A percentile compares a stretch with the other conserved stretches of the same genome.
Conservation (phyloP, 164 flowering plant genomes). For the Sextonia rubra region DNA sequence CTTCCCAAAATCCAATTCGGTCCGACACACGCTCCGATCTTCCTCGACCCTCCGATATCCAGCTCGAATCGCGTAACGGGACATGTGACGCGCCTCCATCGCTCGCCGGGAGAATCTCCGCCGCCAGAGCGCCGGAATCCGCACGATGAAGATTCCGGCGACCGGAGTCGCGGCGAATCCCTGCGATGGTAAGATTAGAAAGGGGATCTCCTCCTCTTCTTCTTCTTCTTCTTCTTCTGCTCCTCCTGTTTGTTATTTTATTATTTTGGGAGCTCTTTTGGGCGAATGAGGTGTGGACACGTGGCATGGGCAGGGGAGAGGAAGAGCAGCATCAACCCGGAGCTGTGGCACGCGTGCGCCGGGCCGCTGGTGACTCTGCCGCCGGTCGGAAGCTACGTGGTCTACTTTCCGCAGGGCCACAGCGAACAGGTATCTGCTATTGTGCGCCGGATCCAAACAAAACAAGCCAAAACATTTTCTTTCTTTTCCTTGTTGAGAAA, state of each 20-base stretch:
- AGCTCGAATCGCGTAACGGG: slow-evolving; percentile 12
- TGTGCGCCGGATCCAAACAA: background rate
- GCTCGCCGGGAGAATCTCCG: background rate
- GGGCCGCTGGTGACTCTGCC: slow-evolving; percentile 85
- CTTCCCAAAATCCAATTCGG: background rate
- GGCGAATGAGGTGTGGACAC: slow-evolving; percentile 18
- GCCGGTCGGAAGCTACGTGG: slow-evolving; percentile 74
- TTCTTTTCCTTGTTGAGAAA: background rate
- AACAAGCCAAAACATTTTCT: background rate
- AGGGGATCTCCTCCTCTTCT: background rate
- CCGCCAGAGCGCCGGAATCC: slow-evolving; percentile 4
- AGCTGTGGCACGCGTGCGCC: slow-evolving; percentile 96
- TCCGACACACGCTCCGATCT: background rate
- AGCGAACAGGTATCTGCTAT: slow-evolving; percentile 69
- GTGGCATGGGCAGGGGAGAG: slow-evolving; percentile 41
- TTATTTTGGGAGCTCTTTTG: background rate
- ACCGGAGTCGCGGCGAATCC: slow-evolving; percentile 32
- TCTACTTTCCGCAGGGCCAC: slow-evolving; percentile 92
- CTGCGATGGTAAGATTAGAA: slow-evolving; percentile 37
- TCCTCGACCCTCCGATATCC: background rate
- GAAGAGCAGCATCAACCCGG: slow-evolving; percentile 71
- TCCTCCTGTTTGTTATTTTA: background rate
- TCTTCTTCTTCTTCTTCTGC: background rate
- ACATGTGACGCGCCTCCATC: slow-evolving; percentile 3
- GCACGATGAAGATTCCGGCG: slow-evolving; percentile 46